phyloP scores from a whole-genome alignment of 345 rosid genomes.

The Camelina laxa region DNA sequence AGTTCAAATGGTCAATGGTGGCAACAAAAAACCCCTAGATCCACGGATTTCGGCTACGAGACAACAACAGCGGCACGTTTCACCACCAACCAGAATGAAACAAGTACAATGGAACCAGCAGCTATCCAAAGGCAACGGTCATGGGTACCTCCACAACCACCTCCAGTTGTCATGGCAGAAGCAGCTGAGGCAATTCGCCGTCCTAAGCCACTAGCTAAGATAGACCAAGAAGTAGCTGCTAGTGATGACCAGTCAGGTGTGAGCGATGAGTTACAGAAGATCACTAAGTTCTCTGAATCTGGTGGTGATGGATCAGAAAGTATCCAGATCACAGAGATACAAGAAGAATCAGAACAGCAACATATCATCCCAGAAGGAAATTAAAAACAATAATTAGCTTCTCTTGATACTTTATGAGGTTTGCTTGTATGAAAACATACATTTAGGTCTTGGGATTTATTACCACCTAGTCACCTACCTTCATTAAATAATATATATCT shows the following conservation, averaged over 20 bases:
- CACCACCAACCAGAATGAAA: constrained; percentile 46
- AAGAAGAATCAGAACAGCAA: constrained; percentile 56
- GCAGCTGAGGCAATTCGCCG: constrained; percentile 96
- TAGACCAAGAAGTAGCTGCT: constrained; percentile 52
- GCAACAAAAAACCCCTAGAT: constrained; percentile 72
- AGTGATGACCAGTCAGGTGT: constrained; percentile 51
- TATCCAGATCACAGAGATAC: constrained; percentile 56
- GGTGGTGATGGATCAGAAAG: constrained; percentile 54
- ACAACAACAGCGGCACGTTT: constrained; percentile 50
- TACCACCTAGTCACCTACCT: constrained; percentile 32
- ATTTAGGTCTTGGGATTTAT: constrained; percentile 28
- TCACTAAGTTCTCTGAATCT: constrained; percentile 73
- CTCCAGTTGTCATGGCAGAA: constrained; percentile 89
- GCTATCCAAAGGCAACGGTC: constrained; percentile 50
- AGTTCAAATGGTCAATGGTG: constrained; percentile 63
- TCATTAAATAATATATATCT: constrained; percentile 25
- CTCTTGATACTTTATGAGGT: constrained; percentile 23
- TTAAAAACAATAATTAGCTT: constrained; percentile 30
- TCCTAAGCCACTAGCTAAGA: constrained; percentile 63
- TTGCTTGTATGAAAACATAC: constrained; percentile 29
- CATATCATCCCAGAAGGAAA: constrained; percentile 44
- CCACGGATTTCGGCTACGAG: constrained; percentile 66
- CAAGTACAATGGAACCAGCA: constrained; percentile 50
- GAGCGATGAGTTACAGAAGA: constrained; percentile 70
- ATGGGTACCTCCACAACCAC: constrained; percentile 98